Conservation (phyloP, 75 land plant genomes). For the Cupressus sempervirens region DNA sequence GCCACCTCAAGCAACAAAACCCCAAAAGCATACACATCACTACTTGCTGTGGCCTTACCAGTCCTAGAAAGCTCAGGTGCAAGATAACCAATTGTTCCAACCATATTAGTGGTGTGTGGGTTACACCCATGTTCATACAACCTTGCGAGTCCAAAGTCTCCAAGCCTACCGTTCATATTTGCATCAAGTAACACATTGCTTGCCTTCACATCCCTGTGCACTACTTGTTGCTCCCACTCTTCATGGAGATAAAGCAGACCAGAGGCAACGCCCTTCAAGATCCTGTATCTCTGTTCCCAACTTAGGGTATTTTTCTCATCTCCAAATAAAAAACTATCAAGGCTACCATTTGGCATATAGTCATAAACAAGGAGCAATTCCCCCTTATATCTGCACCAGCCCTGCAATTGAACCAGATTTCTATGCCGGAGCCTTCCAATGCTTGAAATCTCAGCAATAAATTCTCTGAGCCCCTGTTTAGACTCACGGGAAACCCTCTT, state of each 20-base stretch:
- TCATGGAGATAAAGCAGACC: slow-evolving; percentile 64
- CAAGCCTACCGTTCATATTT: slow-evolving; percentile 45
- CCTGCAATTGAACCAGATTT: slow-evolving; percentile 57
- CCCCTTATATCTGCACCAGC: slow-evolving; percentile 54
- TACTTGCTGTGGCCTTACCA: slow-evolving; percentile 21
- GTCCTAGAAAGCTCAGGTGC: slow-evolving; percentile 23
- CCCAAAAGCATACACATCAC: slow-evolving; percentile 34
- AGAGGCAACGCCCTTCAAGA: slow-evolving; percentile 47
- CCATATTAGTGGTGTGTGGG: slow-evolving; percentile 31
- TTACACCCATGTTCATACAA: slow-evolving; percentile 31
- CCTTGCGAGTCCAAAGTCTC: slow-evolving; percentile 71
- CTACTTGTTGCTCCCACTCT: slow-evolving; percentile 48
- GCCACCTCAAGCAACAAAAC: slow-evolving; percentile 28
- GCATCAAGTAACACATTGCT: slow-evolving; percentile 63
- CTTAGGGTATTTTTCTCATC: slow-evolving; percentile 22
- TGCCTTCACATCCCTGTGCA: slow-evolving; percentile 73
- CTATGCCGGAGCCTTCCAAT: slow-evolving; percentile 61
- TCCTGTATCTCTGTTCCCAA: slow-evolving; percentile 33
- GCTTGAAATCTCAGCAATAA: slow-evolving; percentile 64
- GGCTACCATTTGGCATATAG: slow-evolving; percentile 71
- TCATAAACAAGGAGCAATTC: slow-evolving; percentile 67
- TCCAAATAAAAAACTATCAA: slow-evolving; percentile 53
- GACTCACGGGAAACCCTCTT: slow-evolving; percentile 49
- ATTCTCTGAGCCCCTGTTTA: slow-evolving; percentile 51
- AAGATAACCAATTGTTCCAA: slow-evolving; percentile 26